These are phyloP conservation scores for Xylariaceae sp. DNA, from an alignment of 2,329 filamentous ascomycete genomes.

Conservation along the genomic window DNA sequence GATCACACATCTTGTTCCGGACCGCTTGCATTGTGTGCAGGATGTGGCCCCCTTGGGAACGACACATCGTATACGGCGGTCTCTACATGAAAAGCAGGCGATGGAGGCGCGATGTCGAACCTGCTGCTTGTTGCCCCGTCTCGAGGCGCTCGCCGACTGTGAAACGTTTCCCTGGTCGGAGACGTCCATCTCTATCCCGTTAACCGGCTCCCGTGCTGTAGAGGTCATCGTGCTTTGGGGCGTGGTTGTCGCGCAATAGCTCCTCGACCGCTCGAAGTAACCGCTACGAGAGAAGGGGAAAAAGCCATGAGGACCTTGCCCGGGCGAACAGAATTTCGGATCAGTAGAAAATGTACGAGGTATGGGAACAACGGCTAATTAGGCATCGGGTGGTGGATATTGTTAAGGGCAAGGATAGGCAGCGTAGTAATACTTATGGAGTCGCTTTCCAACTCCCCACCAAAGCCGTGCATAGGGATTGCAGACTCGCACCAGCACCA, in stretches of 20 bases:
- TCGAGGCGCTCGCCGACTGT: conserved; percentile 6
- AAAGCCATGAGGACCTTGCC: conserved; percentile 8
- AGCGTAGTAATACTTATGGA: conserved; percentile 6
- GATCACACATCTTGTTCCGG: conserved; percentile 20
- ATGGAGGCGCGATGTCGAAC: conserved; percentile 19
- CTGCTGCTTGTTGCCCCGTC: conserved; percentile 16
- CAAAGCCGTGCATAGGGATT: conserved; percentile 2
- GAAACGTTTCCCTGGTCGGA: conserved; percentile 20
- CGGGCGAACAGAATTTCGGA: conserved; percentile 4
- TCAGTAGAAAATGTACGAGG: conserved; percentile 5
- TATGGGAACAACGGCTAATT: conserved; percentile 10
- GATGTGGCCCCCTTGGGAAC: conserved; percentile 17
- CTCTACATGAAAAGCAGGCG: conserved; percentile 20
- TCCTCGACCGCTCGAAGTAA: conserved; percentile 8
- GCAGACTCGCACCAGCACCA: not conserved
- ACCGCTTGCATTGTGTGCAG: conserved; percentile 19
- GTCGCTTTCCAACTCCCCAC: conserved; percentile 11
- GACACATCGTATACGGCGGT: conserved; percentile 21
- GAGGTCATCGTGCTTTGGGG: conserved; percentile 10
- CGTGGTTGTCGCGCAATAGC: conserved; percentile 1
- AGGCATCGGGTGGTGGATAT: conserved; percentile 2
- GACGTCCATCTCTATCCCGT: conserved; percentile 16
- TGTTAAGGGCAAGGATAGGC: conserved; percentile 6
- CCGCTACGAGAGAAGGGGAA: conserved; percentile 1
- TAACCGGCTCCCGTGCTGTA: conserved; percentile 5